Evolutionary conservation across 2,329 filamentous ascomycete genomes (phyloP), one percentile per base, ranked within the genome.

Genomic region (Talaromyces piceae): DNA sequence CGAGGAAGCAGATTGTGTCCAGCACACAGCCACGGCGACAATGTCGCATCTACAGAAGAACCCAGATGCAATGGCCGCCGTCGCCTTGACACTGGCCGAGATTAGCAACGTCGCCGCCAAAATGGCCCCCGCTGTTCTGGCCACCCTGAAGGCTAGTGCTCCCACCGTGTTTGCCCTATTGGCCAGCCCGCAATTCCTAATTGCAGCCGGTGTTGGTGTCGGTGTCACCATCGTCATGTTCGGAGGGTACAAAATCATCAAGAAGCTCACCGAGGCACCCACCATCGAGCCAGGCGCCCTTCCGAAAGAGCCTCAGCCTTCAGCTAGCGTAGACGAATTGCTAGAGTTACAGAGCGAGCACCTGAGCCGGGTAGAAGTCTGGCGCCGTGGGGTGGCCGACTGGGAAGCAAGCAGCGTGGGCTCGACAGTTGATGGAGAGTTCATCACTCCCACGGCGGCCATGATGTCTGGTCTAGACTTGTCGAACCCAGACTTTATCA

Each of bases 201-300:
- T 98, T 61, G 90, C 90, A 3, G 89, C 88, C 0, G 88, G 91
- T 41, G 83, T 95, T 12, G 88, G 87, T 0, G 83, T 95, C 0
- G 93, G 93, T 12, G 84, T 95, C n/a, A 97, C 93, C 0, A 84
- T 97, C 7, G 88, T 98, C 61, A 91, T 93, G 67, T 88, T 98
- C 54, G 93, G 93, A 49, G 91, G 93, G 4, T 97, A 89, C 80
- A 97, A 95, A 73, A 96, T 98, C 67, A 84, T 98, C 71, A 94
- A 96, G 77, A 85, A 83, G 60, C 88, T 97, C 58, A 74, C 76
- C 61, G 73, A 65, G 12, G 56, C 50, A 58, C 61, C 30, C 50
- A 55, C 47, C 53, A 53, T 30, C 13, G 41, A 41, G 20, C 41
- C 33, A n/a, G 37, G 45, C 12, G 46, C 12, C 8, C 41, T 37